Evolutionary conservation across 345 rosid species (phyloP), one percentile per base, ranked within the genome.

Genomic region (Boechera retrofracta): DNA sequence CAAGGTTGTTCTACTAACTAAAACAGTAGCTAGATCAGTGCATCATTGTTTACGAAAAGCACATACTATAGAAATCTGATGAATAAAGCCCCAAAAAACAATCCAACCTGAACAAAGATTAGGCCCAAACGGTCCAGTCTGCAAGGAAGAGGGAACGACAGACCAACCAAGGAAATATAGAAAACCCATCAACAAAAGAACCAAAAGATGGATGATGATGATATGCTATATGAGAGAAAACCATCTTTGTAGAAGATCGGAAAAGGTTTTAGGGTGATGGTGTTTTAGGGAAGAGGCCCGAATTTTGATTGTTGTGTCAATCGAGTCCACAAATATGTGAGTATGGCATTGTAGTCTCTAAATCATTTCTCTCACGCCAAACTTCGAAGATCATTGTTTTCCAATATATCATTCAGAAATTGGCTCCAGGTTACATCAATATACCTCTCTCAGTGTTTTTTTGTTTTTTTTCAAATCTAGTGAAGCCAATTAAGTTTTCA

Each of bases 271-370:
- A 5, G 16, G 49, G 16, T 44, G 49, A 45, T 45, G 32, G 31
- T 4, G 21, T 52, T 52, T 21, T 0, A 9, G 31, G 28, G 56
- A 52, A 52, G 11, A 52, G 56, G 29, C 56, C 11, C 12, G 31
- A 52, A 52, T 24, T 52, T 13, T 52, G 56, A 52, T 9, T 52
- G 56, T 21, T 52, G 31, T 21, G 56, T 52, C 56, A 21, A 52
- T 52, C 6, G 12, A 21, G 56, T 51, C 56, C 56, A 52, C 31
- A 52, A 21, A 21, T 52, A 52, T 52, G 56, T 52, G 56, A 52
- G 29, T 13, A 44, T 44, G 49, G 7, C 49, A 16, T 13, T 44
- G n/a, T 5, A 44, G 49, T 44, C 16, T 44, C 49, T 13, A 16
- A 35, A 35, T 6, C 38, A 44, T 44, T 44, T 13, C n/a, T 44